Percentiles rank a stretch among this genome's conserved stretches.
Conservation (phyloP, 371 early-diverging fungal species). For the Rhizopus delemar region DNA sequence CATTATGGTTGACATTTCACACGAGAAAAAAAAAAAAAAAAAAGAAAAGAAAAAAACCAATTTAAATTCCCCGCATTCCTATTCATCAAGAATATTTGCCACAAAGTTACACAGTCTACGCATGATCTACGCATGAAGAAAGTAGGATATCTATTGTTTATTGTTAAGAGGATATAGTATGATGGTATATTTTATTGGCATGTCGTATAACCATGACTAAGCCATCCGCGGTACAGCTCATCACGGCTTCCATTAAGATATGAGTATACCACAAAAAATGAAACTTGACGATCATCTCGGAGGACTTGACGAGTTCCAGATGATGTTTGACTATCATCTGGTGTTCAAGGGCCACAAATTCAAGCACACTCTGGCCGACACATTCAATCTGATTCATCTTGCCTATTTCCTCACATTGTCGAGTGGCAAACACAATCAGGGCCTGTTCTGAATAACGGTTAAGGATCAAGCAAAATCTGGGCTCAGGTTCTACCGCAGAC, state of each 20-base stretch:
- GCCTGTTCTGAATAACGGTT: slow-evolving; percentile 17
- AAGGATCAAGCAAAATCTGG: slow-evolving; percentile 28
- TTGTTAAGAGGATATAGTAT: too few relatives aligned
- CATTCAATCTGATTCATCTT: slow-evolving; percentile 7
- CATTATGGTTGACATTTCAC: not conserved
- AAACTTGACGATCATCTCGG: slow-evolving; percentile 13
- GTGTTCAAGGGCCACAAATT: slow-evolving; percentile 14
- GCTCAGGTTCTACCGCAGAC: slow-evolving; percentile 10
- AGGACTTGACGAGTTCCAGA: slow-evolving; percentile 17
- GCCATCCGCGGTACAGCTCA: slow-evolving; percentile 52
- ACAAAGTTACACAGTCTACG: too few relatives aligned
- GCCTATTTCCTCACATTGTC: slow-evolving; percentile 13
- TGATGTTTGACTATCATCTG: slow-evolving; percentile 10
- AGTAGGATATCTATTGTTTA: too few relatives aligned
- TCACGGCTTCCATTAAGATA: slow-evolving; percentile 32
- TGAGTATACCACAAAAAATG: slow-evolving; percentile 26
- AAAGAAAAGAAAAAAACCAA: not conserved
- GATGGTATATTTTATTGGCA: not conserved
- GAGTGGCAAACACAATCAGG: slow-evolving; percentile 27
- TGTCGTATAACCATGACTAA: slow-evolving; percentile 38
- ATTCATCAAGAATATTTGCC: too few relatives aligned
- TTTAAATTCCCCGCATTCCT: too few relatives aligned
- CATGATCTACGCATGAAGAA: too few relatives aligned
- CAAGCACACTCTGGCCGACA: slow-evolving; percentile 18
- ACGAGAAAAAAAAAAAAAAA: not conserved